Base-by-base conservation (phyloP, 2,329 filamentous ascomycete genomes). In the Curvularia hawaiiensis region DNA sequence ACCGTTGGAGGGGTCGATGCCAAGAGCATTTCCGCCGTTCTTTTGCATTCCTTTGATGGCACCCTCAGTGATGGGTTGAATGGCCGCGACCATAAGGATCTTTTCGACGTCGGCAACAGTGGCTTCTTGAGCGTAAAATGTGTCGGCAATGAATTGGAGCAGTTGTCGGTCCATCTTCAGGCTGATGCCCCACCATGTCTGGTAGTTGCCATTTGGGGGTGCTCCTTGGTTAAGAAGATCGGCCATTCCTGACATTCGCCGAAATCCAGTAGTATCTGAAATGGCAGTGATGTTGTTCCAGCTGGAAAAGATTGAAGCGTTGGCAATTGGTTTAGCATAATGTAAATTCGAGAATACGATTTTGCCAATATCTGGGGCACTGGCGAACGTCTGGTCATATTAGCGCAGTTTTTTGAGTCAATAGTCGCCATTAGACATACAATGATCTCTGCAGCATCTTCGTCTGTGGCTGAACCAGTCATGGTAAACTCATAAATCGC, bases 11-110 rank as follows among this genome's bases (percentile, higher is more conserved):
- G 62, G 43, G 4, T 57, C 43, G 31, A 73, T 59, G 2, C 70
- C 69, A 3, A 73, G 49, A 11, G 66, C 55, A 41, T 73, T 73
- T 1, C 70, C 69, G 5, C 63, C 67, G 18, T 65, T 65, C 51
- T 65, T 62, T 16, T 60, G 46, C 60, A 61, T 63, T 14, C 52
- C 53, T 11, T 50, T 55, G 18, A 58, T 24, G 4, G 61, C 57
- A 7, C 56, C 41, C 20, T 54, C 38, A 11, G 61, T 65, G 18
- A 65, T 59, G n/a, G 59, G 58, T 28, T 65, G 62, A 24, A 65
- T 43, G 2, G 62, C 59, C 56, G 59, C 56, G 10, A 67, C 52
- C 14, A 62, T 53, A 5, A 69, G 26, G 30, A 70, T 57, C 14
- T 59, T 60, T 39, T 60, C 57, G 2, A 64, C 57, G 39, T 67